Percentiles rank a stretch among this genome's conserved stretches.
Evolutionary conservation across 345 rosid species (phyloP).

Genomic region (Citrus inodora): DNA sequence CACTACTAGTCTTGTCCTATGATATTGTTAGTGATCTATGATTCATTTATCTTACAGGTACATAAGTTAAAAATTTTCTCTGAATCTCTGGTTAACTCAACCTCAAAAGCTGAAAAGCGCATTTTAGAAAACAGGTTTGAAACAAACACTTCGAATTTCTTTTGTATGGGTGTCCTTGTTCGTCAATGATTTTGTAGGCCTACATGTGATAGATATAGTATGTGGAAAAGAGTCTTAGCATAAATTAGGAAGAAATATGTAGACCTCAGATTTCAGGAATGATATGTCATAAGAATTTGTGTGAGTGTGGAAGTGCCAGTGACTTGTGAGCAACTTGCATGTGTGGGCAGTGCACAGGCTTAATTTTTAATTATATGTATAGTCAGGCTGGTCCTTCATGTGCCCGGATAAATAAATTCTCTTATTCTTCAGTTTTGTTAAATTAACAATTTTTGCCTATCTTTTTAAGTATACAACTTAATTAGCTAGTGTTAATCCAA

Average conservation of each 20-base stretch:
- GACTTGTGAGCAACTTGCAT: not conserved
- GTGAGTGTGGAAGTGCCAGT: not conserved
- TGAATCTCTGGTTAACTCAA: slow-evolving; percentile 73
- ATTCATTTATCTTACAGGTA: slow-evolving; percentile 45
- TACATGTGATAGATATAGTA: not conserved
- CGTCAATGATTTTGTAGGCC: not conserved
- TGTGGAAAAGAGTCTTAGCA: not conserved
- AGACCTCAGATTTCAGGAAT: not conserved
- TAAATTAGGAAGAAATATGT: not conserved
- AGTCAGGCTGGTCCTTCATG: not conserved
- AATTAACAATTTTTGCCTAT: not conserved
- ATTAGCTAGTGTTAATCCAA: not conserved
- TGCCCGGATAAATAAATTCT: not conserved
- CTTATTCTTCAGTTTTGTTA: not conserved
- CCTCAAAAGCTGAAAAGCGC: slow-evolving; percentile 73
- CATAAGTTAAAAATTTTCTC: slow-evolving; percentile 79
- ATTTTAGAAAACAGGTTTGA: slow-evolving; percentile 74
- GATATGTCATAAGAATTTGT: not conserved
- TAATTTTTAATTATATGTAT: not conserved
- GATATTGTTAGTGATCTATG: slow-evolving; percentile 1
- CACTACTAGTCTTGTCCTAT: not conserved
- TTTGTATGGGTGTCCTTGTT: not conserved
- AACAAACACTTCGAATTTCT: slow-evolving; percentile 12
- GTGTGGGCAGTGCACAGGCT: not conserved
- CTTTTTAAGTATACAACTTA: not conserved